Evolutionary conservation across 495 filamentous ascomycete genomes (phyloP), one percentile per base, ranked within the genome.

Genomic region (Echria macrotheca): DNA sequence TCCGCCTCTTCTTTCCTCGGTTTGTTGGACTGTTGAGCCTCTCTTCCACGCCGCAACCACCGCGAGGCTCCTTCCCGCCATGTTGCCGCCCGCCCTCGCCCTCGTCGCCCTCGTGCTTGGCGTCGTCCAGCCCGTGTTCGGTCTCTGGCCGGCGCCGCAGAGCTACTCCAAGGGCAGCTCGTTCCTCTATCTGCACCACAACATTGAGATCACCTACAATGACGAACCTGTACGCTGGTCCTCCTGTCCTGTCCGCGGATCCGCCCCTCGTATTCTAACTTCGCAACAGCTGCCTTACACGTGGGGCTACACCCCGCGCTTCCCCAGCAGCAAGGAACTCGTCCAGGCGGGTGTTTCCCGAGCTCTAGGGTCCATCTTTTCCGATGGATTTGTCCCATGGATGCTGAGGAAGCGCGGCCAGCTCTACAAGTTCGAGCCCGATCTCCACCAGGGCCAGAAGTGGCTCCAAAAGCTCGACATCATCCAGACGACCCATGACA

Each of bases 331-430:
- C 63, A 67, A 63, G 49, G 68, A 75, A 19, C 68, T 79, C 37
- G 70, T 80, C 25, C 67, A 71, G 47, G 69, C 64, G 44, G 75
- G 64, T n/a, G 56, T 79, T 15, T 64, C 68, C 26, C 66, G 76
- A 26, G 61, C 69, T 4, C 46, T 74, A 25, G 53, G 66, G 17
- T 74, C 68, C 37, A 75, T 88, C 23, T 81, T 89, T 61, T 62
- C 69, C 19, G 65, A 79, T 51, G 77, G 75, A 50, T 79, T 87
- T 36, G 74, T 86, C 10, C 87, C 87, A 3, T 91, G 87, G 86
- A 87, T 82, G 68, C 78, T 91, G 49, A 73, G 85, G 53, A 71
- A 74, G 22, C 76, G 80, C 11, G 68, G 75, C 36, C 28, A 62
- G 39, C 66, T 73, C 22, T 65, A 73, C 32, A 52, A 73, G 18